Percentiles rank a stretch among this genome's conserved stretches.
Evolutionary conservation across 2,329 filamentous ascomycete species (phyloP).

Genomic region (Akanthomyces dipterigenus): DNA sequence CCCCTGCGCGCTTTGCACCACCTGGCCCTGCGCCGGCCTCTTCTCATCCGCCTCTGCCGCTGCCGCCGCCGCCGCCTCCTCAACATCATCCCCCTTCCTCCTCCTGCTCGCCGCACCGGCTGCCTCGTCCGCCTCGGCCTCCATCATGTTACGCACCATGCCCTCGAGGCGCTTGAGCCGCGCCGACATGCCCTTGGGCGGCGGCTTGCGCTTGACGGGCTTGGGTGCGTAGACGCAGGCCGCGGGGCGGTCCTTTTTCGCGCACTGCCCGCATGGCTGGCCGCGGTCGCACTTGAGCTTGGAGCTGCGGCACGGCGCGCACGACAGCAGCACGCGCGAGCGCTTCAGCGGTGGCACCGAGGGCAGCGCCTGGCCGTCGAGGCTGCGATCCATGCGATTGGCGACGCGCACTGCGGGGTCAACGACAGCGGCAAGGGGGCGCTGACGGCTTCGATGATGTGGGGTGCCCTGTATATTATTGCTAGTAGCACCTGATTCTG

Average conservation of each 20-base stretch:
- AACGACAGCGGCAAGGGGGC: not conserved
- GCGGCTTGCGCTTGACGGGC: conserved; percentile 32
- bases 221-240: conserved; percentile 44
- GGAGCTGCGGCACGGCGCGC: conserved; percentile 43
- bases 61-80: not conserved
- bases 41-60: conserved; percentile 14
- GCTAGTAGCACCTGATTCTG: no score
- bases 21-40: conserved; percentile 29
- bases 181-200: conserved; percentile 45
- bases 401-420: not conserved
- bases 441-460: not conserved
- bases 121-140: conserved; percentile 24
- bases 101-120: not conserved
- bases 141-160: conserved; percentile 51
- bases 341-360: conserved; percentile 31
- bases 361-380: conserved; percentile 1
- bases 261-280: conserved; percentile 45
- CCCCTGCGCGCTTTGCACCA: conserved; percentile 36
- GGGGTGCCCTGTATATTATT: no score
- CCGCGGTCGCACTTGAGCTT: conserved; percentile 52
- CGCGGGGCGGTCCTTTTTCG: conserved; percentile 40
- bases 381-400: conserved; percentile 2
- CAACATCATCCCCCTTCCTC: not conserved
- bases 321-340: conserved; percentile 44
- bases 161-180: conserved; percentile 49